Conservation (phyloP, 164 flowering plant species). For the Taxillus chinensis region DNA sequence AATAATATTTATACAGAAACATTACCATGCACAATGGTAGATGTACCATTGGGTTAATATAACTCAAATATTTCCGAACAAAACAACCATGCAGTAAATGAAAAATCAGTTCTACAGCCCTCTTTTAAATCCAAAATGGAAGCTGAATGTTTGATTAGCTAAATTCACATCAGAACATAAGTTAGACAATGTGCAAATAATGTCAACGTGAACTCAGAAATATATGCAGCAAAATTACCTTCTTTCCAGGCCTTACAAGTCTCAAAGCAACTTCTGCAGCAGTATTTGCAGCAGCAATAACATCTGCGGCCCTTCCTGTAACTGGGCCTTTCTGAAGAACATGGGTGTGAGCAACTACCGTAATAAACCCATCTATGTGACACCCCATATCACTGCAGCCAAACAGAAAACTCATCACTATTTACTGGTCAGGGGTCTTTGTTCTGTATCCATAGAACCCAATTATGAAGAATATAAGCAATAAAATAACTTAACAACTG, state of each 20-base stretch:
- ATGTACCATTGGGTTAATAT: too few species aligned
- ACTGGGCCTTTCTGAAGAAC: slow-evolving; percentile 78
- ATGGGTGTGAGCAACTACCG: slow-evolving; percentile 85
- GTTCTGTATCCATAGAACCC: background rate
- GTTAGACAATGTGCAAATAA: too few species aligned
- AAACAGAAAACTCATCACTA: slow-evolving; percentile 4
- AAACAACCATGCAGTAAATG: too few species aligned
- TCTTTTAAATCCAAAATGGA: too few species aligned
- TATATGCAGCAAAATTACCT: slow-evolving; percentile 32
- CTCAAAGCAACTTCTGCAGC: slow-evolving; percentile 94
- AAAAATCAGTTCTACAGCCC: too few species aligned
- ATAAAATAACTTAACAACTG: background rate
- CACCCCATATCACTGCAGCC: slow-evolving; percentile 83
- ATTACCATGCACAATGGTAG: too few species aligned
- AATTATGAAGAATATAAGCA: background rate
- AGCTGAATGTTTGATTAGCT: too few species aligned
- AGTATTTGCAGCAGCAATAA: slow-evolving; percentile 82
- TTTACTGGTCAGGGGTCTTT: background rate
- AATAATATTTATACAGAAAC: too few species aligned
- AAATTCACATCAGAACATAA: too few species aligned
- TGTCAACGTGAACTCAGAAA: too few species aligned
- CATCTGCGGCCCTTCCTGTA: slow-evolving; percentile 89
- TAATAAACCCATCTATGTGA: slow-evolving; percentile 92
- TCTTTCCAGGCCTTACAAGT: slow-evolving; percentile 85
- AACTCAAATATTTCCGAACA: too few species aligned